These are phyloP conservation scores for Turritis glabra DNA, from an alignment of 345 rosid species.

Conservation along the genomic window DNA sequence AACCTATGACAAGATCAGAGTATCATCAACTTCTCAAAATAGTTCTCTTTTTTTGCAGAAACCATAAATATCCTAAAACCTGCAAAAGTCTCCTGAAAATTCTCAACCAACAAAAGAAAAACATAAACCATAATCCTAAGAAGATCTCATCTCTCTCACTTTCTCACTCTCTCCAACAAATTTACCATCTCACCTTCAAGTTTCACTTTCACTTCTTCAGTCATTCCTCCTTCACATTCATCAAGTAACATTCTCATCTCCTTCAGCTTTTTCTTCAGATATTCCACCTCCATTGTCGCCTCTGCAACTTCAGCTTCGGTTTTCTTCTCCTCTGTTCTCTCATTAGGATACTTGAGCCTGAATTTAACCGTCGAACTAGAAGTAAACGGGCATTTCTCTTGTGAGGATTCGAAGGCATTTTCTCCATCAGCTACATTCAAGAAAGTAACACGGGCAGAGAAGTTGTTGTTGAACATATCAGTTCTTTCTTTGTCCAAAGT, in stretches of 20 bases:
- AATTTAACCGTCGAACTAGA: slow-evolving; percentile 11
- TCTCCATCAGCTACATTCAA: slow-evolving; percentile 55
- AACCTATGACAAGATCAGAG: slow-evolving; percentile 22
- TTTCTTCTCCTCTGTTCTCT: slow-evolving; percentile 25
- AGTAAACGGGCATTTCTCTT: slow-evolving; percentile 24
- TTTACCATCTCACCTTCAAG: slow-evolving; percentile 44
- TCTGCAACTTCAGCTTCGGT: slow-evolving; percentile 21
- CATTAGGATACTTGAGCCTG: slow-evolving; percentile 39
- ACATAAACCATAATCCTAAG: slow-evolving; percentile 28
- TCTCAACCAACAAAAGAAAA: slow-evolving; percentile 31
- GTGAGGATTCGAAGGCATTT: slow-evolving; percentile 63
- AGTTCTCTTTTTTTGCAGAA: slow-evolving; percentile 12
- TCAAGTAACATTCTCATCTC: slow-evolving; percentile 42
- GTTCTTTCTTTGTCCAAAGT: slow-evolving; percentile 54
- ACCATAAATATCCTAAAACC: slow-evolving; percentile 28
- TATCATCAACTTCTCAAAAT: slow-evolving; percentile 6
- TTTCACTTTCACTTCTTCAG: slow-evolving; percentile 37
- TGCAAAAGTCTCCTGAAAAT: slow-evolving; percentile 16
- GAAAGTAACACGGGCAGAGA: slow-evolving; percentile 56
- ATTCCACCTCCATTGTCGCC: slow-evolving; percentile 30
- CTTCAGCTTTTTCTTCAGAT: slow-evolving; percentile 47
- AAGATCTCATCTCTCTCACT: slow-evolving; percentile 13
- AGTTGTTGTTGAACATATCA: slow-evolving; percentile 43
- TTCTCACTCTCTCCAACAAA: slow-evolving; percentile 45
- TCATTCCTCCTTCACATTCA: slow-evolving; percentile 40